These are phyloP conservation scores for Penicillium turbatum DNA, from an alignment of 495 filamentous ascomycete species.

Conservation along the genomic window DNA sequence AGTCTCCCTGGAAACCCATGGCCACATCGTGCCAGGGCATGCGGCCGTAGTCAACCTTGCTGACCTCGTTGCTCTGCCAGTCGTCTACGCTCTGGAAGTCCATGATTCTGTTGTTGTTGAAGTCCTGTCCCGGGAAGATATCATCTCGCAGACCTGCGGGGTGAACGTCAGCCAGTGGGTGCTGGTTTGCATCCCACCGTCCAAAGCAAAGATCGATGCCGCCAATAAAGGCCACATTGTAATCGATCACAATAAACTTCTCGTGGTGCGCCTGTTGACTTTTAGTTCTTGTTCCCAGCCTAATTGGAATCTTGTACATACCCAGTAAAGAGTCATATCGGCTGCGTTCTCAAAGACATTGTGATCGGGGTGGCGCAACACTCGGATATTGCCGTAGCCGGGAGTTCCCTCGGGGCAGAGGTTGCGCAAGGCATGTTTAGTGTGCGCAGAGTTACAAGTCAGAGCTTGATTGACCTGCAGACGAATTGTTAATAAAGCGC, in stretches of 20 bases:
- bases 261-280: slow-evolving; percentile 76
- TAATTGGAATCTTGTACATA: slow-evolving; percentile 9
- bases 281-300: not conserved
- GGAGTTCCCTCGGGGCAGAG: slow-evolving; percentile 76
- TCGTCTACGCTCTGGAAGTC: slow-evolving; percentile 88
- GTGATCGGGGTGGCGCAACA: slow-evolving; percentile 94
- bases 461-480: slow-evolving; percentile 64
- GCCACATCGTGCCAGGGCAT: slow-evolving; percentile 99
- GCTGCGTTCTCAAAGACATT: slow-evolving; percentile 90
- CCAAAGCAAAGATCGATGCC: slow-evolving; percentile 96
- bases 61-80: slow-evolving; percentile 91
- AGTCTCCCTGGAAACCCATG: slow-evolving; percentile 84
- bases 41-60: slow-evolving; percentile 83
- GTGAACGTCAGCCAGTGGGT: slow-evolving; percentile 82
- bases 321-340: slow-evolving; percentile 98
- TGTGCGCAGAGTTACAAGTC: slow-evolving; percentile 89
- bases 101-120: slow-evolving; percentile 93
- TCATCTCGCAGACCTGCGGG: slow-evolving; percentile 77
- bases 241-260: slow-evolving; percentile 93
- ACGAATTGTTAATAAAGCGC: not conserved
- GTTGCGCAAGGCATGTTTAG: slow-evolving; percentile 77
- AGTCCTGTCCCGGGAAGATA: slow-evolving; percentile 93
- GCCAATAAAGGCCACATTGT: slow-evolving; percentile 83
- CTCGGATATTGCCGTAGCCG: slow-evolving; percentile 79
- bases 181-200: slow-evolving; percentile 83